A percentile compares a stretch with the other conserved stretches of the same genome.
phyloP scores from a whole-genome alignment of 805 yeast genomes.

The Wickerhamomyces tratensis region DNA sequence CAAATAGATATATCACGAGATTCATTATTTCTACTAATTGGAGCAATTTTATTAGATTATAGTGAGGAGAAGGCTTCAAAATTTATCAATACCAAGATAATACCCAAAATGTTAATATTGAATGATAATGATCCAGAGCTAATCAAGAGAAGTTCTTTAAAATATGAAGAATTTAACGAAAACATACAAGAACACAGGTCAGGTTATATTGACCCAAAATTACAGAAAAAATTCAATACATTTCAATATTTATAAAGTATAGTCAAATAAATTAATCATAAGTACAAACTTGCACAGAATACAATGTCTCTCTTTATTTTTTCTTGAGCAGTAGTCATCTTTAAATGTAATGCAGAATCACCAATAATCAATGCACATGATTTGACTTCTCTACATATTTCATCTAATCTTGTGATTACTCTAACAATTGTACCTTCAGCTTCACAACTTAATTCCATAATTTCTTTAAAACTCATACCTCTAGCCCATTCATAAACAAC shows the following conservation, averaged over 20 bases:
- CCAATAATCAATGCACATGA: slow-evolving; percentile 93
- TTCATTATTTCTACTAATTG: slow-evolving; percentile 16
- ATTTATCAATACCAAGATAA: slow-evolving; percentile 12
- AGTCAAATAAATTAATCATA: slow-evolving; percentile 24
- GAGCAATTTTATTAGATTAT: slow-evolving; percentile 12
- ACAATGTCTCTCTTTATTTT: slow-evolving; percentile 94
- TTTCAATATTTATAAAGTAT: no score
- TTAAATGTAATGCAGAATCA: slow-evolving; percentile 78
- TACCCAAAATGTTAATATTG: background rate
- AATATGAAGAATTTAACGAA: background rate
- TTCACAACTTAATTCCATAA: slow-evolving; percentile 80
- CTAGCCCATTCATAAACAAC: slow-evolving; percentile 98
- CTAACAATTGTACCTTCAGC: slow-evolving; percentile 96
- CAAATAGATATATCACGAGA: slow-evolving; percentile 1
- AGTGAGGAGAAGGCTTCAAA: slow-evolving; percentile 9
- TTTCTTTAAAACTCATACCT: slow-evolving; percentile 84
- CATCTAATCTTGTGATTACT: slow-evolving; percentile 90
- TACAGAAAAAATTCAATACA: no score
- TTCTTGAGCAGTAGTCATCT: slow-evolving; percentile 90
- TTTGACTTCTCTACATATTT: slow-evolving; percentile 88
- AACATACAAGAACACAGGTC: background rate
- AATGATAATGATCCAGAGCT: no score
- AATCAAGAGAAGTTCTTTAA: no score
- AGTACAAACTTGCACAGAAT: slow-evolving; percentile 88
- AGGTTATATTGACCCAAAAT: no score